Evolutionary conservation across 495 filamentous ascomycete genomes (phyloP).

Genomic region (Trichoderma erinaceum): DNA sequence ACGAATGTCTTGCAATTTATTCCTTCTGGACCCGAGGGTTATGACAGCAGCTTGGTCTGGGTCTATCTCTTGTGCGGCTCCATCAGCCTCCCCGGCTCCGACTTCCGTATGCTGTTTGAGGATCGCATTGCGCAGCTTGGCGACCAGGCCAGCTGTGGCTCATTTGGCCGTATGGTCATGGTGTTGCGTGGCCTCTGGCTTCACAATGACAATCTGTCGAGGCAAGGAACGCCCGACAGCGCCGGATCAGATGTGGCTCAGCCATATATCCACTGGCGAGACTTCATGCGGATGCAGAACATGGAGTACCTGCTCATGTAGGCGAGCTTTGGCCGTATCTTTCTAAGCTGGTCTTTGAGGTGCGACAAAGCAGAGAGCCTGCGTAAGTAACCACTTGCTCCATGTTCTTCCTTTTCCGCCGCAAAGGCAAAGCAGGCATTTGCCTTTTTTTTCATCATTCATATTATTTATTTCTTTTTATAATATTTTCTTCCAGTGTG

Average conservation of each 20-base stretch:
- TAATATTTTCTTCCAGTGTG: conserved; percentile 20
- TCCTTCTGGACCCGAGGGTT: conserved; percentile 72
- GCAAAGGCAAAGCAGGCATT: conserved; percentile 10
- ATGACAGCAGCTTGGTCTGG: conserved; percentile 88
- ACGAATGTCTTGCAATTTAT: conserved; percentile 67
- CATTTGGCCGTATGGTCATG: conserved; percentile 75
- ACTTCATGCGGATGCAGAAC: conserved; percentile 84
- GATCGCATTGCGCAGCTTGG: conserved; percentile 66
- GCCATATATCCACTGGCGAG: conserved; percentile 82
- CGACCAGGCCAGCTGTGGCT: conserved; percentile 66
- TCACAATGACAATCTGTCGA: conserved; percentile 52
- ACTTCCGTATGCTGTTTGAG: conserved; percentile 69
- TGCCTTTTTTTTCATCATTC: conserved; percentile 19
- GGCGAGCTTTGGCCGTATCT: conserved; percentile 21
- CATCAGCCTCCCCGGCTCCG: conserved; percentile 58
- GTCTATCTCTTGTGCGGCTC: conserved; percentile 81
- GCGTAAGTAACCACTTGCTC: conserved; percentile 18
- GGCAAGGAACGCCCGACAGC: conserved; percentile 31
- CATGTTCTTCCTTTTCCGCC: conserved; percentile 19
- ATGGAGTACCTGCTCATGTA: conserved; percentile 93
- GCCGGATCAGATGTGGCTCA: conserved; percentile 38
- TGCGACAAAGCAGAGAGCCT: conserved; percentile 24
- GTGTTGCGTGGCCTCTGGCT: conserved; percentile 81
- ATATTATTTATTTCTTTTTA: conserved; percentile 19
- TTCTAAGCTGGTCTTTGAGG: conserved; percentile 34